phyloP scores from a whole-genome alignment of 2,329 filamentous ascomycete species.

The Cladophialophora carrionii region DNA sequence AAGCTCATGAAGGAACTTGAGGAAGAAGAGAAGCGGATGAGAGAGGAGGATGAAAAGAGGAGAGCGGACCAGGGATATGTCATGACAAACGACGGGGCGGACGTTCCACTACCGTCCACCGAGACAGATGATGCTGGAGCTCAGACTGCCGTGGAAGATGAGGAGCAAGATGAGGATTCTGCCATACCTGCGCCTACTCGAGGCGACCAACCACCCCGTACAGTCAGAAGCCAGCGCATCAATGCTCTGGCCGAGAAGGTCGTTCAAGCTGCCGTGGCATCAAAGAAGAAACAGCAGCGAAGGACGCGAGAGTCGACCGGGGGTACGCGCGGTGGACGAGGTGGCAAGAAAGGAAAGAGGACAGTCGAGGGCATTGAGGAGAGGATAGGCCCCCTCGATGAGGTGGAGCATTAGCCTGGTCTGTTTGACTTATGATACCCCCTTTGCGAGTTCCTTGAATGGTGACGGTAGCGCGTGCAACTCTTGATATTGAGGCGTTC shows the following conservation, averaged over 20 bases:
- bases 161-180: conserved; percentile 8
- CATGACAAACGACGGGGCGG: conserved; percentile 34
- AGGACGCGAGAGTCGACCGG: conserved; percentile 22
- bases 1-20: conserved; percentile 53
- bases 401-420: conserved; percentile 21
- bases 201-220: background rate
- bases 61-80: conserved; percentile 37
- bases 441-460: background rate
- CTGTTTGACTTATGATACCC: conserved; percentile 1
- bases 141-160: background rate
- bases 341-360: conserved; percentile 27
- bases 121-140: conserved; percentile 40
- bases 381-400: conserved; percentile 33
- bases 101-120: conserved; percentile 41
- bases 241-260: conserved; percentile 24
- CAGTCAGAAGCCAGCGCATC: conserved; percentile 18
- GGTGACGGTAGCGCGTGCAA: background rate
- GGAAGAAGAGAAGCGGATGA: conserved; percentile 49
- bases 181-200: background rate
- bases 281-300: conserved; percentile 26
- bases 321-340: conserved; percentile 23
- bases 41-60: conserved; percentile 46
- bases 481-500: background rate
- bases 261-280: conserved; percentile 16
- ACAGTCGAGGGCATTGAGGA: conserved; percentile 35